Base-by-base conservation (phyloP, 768 basidiomycete species). In the Pleurotus ostreatus region DNA sequence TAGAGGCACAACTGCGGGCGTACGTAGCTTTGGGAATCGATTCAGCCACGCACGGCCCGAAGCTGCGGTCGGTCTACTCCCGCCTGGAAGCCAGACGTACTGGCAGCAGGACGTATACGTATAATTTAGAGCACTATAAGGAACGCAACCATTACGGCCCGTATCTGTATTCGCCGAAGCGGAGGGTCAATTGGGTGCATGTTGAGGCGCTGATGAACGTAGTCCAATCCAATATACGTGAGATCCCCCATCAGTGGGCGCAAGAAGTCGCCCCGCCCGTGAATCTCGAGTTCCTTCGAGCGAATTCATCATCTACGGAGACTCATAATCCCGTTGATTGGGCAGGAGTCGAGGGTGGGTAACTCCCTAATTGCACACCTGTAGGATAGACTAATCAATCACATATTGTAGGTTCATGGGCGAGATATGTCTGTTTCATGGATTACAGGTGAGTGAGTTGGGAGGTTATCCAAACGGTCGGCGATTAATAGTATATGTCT, bases 381-480 rank as follows among this genome's bases (percentile, higher is more conserved):
- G 13, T 22, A 25, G n/a, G n/a, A 13, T 13, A 15, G 34, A 20
- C 16, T 44, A 49, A 5, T 56, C 22, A 26, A n/a, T 5, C 20
- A 49, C 37, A 49, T 51, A 34, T 25, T 15, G 34, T 55, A 79
- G 78, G 88, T 5, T 78, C 74, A n/a, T 92, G 89, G 89, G 74
- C 79, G 60, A 73, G 89, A 67, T 83, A 84, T 58, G 82, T 90
- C 16, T 88, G 81, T 58, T 90, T 88, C 62, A 84, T 89, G 85
- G 89, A 90, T 71, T 88, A 89, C 67, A 77, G 84, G 86, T 86
- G 56, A 41, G 65, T 58, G 55, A 44, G 12, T 30, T 34, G 30
- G 9, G 11, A 34, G 9, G 9, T 34, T 34, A 34, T 8, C 30
- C 30, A 11, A 4, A 34, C 30, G 30, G 30, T 9, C 7, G 30